Evolutionary conservation across 495 filamentous ascomycete species (phyloP), one percentile per base, ranked within the genome.

Genomic region (Alectoria sarmentosa): DNA sequence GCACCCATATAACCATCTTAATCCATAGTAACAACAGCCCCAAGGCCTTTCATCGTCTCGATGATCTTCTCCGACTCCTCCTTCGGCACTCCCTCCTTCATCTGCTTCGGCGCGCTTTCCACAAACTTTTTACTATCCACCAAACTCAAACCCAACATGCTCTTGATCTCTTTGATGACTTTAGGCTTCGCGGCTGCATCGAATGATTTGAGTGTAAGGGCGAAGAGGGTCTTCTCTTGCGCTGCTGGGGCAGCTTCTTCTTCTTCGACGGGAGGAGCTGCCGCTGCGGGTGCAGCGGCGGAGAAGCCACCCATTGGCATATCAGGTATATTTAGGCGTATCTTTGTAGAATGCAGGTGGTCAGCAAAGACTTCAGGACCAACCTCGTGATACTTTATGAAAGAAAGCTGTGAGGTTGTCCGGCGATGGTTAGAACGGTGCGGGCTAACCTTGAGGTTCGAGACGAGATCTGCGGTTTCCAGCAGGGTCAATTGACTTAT

Each of bases 111-210:
- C 73, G 88, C 90, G 70, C 88, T 89, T 83, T 99, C 94, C 69
- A 98, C 94, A 77, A 99, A 99, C 83, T 99, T 99, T 88, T 99
- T 99, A 79, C 91, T 96, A 77, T 99, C 94, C 70, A 99, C 94
- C 77, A 99, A 83, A 73, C 90, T 95, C 76, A 99, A 77, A 7
- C 95, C 94, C 60, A 99, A 82, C 83, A 99, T 83, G 70, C 83
- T 84, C 86, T 99, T 99, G 77, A 99, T 87, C 82, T 99, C 94
- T 84, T 99, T 99, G 80, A 99, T 99, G 64, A 99, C 80, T 86
- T 99, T 99, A 62, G 95, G 91, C 81, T 99, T 99, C 63, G 94
- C 80, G 19, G 73, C 81, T 37, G 92, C 83, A 46, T 97, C 94
- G 77, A 97, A 92, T 19, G 87, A 87, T 75, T 88, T 82, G 42